These are phyloP conservation scores for Solanum bukasovii DNA, from an alignment of 257 asterid genomes.

Conservation along the genomic window DNA sequence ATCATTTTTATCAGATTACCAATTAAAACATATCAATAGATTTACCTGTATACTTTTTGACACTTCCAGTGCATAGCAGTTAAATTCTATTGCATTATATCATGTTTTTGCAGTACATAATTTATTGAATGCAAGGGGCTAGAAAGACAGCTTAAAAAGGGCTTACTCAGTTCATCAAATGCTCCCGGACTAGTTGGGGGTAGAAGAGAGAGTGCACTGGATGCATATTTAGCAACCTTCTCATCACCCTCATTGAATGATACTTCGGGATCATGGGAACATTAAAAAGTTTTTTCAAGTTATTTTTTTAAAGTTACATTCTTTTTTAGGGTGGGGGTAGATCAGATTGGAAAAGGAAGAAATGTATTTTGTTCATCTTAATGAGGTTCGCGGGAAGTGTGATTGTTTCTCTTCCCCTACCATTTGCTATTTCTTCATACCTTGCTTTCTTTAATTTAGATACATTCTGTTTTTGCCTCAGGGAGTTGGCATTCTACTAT, in stretches of 20 bases:
- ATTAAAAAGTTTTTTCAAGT: neutral
- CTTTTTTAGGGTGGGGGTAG: neutral
- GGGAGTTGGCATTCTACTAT: slow-evolving; percentile 76
- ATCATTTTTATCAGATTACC: neutral
- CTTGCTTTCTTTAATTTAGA: neutral
- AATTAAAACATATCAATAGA: neutral
- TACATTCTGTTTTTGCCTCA: slow-evolving; percentile 13
- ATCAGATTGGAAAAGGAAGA: neutral
- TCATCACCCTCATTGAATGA: neutral
- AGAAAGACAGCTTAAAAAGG: neutral
- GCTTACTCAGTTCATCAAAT: neutral
- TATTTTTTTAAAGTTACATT: neutral
- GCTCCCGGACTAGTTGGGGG: neutral
- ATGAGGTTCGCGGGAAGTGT: neutral
- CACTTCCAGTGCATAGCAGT: neutral
- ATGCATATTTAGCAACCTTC: neutral
- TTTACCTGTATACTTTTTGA: neutral
- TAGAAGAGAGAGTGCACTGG: neutral
- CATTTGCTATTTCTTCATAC: neutral
- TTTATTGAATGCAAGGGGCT: neutral
- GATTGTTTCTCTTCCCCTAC: neutral
- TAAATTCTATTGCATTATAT: neutral
- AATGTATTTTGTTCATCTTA: neutral
- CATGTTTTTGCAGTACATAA: neutral
- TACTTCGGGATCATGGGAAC: neutral